Percentiles rank a stretch among this genome's conserved stretches.
These are phyloP conservation scores for Aspergillus fumigatiaffinis DNA, from an alignment of 2,329 filamentous ascomycete genomes.

Conservation along the genomic window DNA sequence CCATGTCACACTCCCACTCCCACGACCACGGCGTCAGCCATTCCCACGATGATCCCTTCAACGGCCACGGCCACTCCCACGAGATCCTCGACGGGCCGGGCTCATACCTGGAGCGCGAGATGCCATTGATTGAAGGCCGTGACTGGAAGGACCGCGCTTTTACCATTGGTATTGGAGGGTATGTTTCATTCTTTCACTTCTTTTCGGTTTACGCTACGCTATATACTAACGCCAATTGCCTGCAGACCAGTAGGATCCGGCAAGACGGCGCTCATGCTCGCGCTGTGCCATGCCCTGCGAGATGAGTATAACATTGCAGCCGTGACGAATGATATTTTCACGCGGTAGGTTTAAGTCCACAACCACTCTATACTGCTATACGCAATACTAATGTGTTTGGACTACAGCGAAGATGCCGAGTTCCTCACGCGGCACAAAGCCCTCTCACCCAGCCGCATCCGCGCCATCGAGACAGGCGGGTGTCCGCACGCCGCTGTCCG, in stretches of 20 bases:
- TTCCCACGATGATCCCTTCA: conserved; percentile 54
- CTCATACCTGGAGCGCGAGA: conserved; percentile 82
- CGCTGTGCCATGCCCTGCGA: conserved; percentile 80
- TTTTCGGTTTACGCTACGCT: not conserved
- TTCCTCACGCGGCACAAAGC: conserved; percentile 87
- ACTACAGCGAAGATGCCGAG: conserved; percentile 78
- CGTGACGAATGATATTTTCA: conserved; percentile 99
- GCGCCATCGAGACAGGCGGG: conserved; percentile 94
- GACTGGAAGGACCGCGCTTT: conserved; percentile 88
- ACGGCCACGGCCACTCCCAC: conserved; percentile 83
- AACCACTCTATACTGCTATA: no score
- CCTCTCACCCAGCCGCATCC: conserved; percentile 76
- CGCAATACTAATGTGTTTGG: no score
- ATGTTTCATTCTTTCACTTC: conserved; percentile 27
- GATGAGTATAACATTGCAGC: conserved; percentile 81
- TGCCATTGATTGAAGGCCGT: conserved; percentile 86
- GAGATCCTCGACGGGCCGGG: conserved; percentile 94
- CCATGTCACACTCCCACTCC: conserved; percentile 38
- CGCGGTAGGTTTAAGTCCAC: conserved; percentile 46
- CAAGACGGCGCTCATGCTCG: conserved; percentile 95
- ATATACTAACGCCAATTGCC: not conserved
- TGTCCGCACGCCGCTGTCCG: conserved; percentile 96
- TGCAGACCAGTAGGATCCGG: conserved; percentile 87
- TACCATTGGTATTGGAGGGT: conserved; percentile 98
- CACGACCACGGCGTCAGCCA: conserved; percentile 37